Base-by-base conservation (phyloP, 257 asterid genomes). In the Nicotiana attenuata region DNA sequence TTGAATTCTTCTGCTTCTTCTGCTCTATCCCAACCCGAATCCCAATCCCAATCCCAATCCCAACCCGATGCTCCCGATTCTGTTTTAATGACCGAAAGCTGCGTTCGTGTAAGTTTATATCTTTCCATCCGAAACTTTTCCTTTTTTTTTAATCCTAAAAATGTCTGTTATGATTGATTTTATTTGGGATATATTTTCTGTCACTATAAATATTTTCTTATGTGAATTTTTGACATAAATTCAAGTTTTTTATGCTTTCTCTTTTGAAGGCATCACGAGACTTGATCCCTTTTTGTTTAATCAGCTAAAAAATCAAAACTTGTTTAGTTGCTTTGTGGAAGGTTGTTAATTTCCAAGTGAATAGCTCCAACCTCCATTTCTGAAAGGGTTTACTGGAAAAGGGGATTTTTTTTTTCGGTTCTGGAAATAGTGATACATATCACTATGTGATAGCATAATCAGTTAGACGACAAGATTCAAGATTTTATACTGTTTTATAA, bases 41-140 rank as follows among this genome's bases (percentile, higher is more conserved):
- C 94, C 59, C 83, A 90, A 63, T 53, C 95, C 67, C 1, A 87
- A 14, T 89, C 8, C 59, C 83, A 90, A 63, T 53, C 95, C 67
- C 1, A 87, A 14, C 89, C 8, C 41, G 61, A 73, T 47, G 61
- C 41, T 73, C 2, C 86, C 5, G 85, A 80, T 65, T 47, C 87
- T 35, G 84, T 93, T 19, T 88, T 89, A 38, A 76, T 96, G 90
- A 91, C 96, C 78, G 92, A 90, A 3, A 91, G 87, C 87, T 96
- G 99, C 83, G 89, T 93, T 65, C 88, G 91, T 91, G 99, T 96
- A 91, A 35, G 35, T 16, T 41, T 47, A 67, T 67, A 17, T 31
- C 3, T 35, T 1, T 19, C 47, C 28, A 9, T 65, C 73, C 7
- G 24, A 29, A 28, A 4, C 53, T 35, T 22, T 7, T 35, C 45